Evolutionary conservation across 306 rosid genomes (phyloP).

Genomic region (Quillaja saponaria): DNA sequence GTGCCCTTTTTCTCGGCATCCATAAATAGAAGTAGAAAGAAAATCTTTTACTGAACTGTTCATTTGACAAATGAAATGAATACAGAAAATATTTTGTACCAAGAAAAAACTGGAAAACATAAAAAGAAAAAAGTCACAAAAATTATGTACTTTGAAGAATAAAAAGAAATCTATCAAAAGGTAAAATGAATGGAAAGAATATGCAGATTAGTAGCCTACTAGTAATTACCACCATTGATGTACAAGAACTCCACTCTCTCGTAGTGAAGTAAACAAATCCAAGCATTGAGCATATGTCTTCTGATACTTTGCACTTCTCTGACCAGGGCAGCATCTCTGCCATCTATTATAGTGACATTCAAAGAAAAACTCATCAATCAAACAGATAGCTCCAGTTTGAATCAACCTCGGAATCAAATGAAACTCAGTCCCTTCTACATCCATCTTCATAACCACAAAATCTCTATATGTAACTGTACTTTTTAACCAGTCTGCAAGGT

Average conservation of each 20-base stretch:
- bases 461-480: constrained; percentile 38
- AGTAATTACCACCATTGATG: constrained; percentile 67
- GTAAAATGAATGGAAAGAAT: neutral
- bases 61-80: too few relatives aligned
- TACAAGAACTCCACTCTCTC: constrained; percentile 63
- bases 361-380: constrained; percentile 67
- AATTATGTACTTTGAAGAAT: too few relatives aligned
- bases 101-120: neutral
- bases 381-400: constrained; percentile 57
- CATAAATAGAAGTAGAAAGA: too few relatives aligned
- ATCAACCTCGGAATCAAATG: constrained; percentile 63
- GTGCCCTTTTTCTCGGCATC: too few relatives aligned
- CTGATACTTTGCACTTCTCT: constrained; percentile 51
- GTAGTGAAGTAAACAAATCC: constrained; percentile 46
- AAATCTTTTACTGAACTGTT: too few relatives aligned
- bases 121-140: constrained; percentile 19
- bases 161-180: constrained; percentile 33
- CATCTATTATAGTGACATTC: constrained; percentile 66
- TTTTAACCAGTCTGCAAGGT: constrained; percentile 57
- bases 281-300: constrained; percentile 52
- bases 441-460: constrained; percentile 68
- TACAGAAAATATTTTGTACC: too few relatives aligned
- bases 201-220: neutral
- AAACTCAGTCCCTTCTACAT: constrained; percentile 69
- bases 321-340: constrained; percentile 60